Evolutionary conservation across 1,284 basidiomycete genomes (phyloP).

Genomic region (Xanthoconium separans): DNA sequence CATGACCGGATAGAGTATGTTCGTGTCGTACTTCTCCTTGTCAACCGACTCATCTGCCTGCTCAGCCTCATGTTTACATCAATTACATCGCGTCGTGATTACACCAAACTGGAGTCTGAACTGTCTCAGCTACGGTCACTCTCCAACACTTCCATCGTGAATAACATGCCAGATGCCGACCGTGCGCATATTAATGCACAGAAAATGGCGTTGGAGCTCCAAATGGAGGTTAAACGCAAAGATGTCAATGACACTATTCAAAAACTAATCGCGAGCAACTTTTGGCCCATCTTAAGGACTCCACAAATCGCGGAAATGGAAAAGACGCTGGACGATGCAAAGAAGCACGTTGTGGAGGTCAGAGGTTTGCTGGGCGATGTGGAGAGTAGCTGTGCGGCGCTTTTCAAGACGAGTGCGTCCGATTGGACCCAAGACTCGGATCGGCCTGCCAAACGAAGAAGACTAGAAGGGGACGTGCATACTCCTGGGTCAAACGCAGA

Average conservation of each 20-base stretch:
- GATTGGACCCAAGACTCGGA: conserved; percentile 20
- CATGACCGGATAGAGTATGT: conserved; percentile 34
- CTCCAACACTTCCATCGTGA: conserved; percentile 19
- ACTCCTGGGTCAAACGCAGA: conserved; percentile 8
- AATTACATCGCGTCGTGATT: conserved; percentile 30
- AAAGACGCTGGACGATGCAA: conserved; percentile 21
- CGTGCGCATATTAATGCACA: conserved; percentile 18
- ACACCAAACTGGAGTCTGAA: conserved; percentile 30
- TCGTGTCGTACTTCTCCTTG: not conserved
- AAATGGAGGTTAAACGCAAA: conserved; percentile 27
- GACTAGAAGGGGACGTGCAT: conserved; percentile 25
- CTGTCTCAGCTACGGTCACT: conserved; percentile 21
- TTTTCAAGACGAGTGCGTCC: conserved; percentile 20
- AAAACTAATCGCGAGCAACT: conserved; percentile 26
- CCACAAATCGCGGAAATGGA: conserved; percentile 30
- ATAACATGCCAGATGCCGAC: conserved; percentile 14
- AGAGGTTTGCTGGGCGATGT: conserved; percentile 25
- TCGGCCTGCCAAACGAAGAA: conserved; percentile 41
- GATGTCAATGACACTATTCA: conserved; percentile 30
- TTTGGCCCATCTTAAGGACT: conserved; percentile 29
- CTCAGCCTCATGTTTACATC: conserved; percentile 33
- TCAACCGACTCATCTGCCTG: not conserved
- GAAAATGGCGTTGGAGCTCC: conserved; percentile 21
- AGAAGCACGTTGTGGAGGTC: conserved; percentile 31
- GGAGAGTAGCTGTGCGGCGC: conserved; percentile 19